Base-by-base conservation (phyloP, 345 rosid genomes). In the Linum lewisii region DNA sequence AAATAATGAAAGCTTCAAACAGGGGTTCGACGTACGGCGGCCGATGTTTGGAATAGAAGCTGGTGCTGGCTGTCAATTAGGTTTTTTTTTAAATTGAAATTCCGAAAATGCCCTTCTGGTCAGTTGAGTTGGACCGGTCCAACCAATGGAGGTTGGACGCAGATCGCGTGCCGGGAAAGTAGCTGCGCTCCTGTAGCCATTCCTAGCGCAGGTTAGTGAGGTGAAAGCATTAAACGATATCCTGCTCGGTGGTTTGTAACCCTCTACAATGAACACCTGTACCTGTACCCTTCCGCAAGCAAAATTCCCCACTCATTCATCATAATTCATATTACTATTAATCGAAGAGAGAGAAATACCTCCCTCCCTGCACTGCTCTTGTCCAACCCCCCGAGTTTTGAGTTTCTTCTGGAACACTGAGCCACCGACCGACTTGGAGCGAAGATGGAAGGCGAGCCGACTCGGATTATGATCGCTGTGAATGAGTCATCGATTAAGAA, bases 401-500 rank as follows among this genome's bases (percentile, higher is more conserved):
- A 10, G 13, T 2, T 52, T 52, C 56, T 24, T n/a, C 56, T 20
- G 25, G 23, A 21, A 24, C 14, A 52, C 9, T 10, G 5, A 19
- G 10, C 13, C 19, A 7, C 13, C 21, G 24, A 19, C 2, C 54
- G 54, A 22, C 24, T 13, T 20, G 22, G 56, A 52, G 24, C 2
- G 20, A 21, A 8, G 19, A 71, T 65, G 67, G 70, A 51, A 59
- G 74, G 68, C 57, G 87, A 73, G 77, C 75, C 90, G 23, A 89
- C 94, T 66, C 84, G 89, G 73, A 65, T 89, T 26, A 73, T 93
- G 92, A 49, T 93, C 21, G 95, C 78, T 0, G 97, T 89, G 80
- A 89, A 81, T 75, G 85, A 89, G 80, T 93, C 99, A 22, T 81
- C 95, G n/a, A 74, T 89, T 64, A 85, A 72, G 73, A 91, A 95